A percentile compares a stretch with the other conserved stretches of the same genome.
Evolutionary conservation across 306 rosid species (phyloP).

Genomic region (Inga laurina): DNA sequence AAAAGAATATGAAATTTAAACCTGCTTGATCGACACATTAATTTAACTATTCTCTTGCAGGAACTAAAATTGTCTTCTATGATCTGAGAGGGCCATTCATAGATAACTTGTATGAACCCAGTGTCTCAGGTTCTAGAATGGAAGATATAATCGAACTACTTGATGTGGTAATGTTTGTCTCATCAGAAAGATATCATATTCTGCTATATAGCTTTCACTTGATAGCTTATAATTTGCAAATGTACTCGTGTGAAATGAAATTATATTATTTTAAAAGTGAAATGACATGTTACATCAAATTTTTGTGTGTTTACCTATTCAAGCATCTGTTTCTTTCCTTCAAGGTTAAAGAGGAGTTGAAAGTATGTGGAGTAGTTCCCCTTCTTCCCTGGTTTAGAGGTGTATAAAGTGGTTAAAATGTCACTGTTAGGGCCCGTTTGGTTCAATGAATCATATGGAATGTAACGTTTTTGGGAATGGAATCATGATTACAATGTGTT

Average conservation of each 20-base stretch:
- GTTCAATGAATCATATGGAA: neutral
- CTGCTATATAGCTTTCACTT: constrained; percentile 14
- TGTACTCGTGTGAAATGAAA: constrained; percentile 20
- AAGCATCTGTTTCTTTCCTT: neutral
- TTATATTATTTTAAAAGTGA: constrained; percentile 3
- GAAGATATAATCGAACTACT: constrained; percentile 86
- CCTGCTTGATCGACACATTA: constrained; percentile 25
- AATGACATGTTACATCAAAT: constrained; percentile 4
- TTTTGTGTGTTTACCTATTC: neutral
- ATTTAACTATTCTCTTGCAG: constrained; percentile 52
- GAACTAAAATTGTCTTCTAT: constrained; percentile 94
- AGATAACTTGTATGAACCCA: constrained; percentile 83
- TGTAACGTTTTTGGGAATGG: neutral
- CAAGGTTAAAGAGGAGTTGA: neutral
- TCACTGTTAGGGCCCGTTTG: neutral
- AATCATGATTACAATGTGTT: neutral
- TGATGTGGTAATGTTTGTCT: constrained; percentile 66
- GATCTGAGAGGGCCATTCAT: constrained; percentile 88
- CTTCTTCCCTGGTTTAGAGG: neutral
- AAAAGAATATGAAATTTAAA: neutral
- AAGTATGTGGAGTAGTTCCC: neutral
- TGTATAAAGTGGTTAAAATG: neutral
- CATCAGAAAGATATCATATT: constrained; percentile 15
- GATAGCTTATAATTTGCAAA: constrained; percentile 26
- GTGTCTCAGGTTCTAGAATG: constrained; percentile 72